phyloP scores from a whole-genome alignment of 352 stramenopile genomes.

The Aphanomyces invadans region DNA sequence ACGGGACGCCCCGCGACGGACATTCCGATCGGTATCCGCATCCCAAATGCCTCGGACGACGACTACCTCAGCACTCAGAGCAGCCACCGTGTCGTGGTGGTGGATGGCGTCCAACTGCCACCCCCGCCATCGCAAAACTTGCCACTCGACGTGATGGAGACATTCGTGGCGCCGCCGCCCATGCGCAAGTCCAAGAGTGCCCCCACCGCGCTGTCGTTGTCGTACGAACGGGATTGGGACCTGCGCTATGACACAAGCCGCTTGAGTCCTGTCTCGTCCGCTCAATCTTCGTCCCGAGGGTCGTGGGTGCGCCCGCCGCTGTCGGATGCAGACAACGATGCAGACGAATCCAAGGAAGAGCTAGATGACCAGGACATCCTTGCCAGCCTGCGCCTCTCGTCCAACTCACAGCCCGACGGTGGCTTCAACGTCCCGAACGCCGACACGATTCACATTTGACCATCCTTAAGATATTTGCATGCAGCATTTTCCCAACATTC shows the following conservation, averaged over 20 bases:
- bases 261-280: no score
- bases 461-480: no score
- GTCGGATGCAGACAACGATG: background rate
- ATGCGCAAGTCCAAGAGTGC: conserved; percentile 14
- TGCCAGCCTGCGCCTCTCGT: background rate
- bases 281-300: background rate
- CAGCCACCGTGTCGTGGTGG: no score
- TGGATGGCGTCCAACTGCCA: background rate
- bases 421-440: background rate
- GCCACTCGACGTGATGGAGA: background rate
- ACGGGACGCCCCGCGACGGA: background rate
- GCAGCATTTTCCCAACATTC: no score
- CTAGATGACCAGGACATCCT: conserved; percentile 1
- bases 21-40: background rate
- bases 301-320: background rate
- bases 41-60: background rate
- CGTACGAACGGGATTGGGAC: conserved; percentile 15
- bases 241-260: no score
- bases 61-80: background rate
- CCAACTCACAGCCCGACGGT: background rate
- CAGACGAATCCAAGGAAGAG: conserved; percentile 18
- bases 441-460: background rate
- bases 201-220: background rate
- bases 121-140: background rate
- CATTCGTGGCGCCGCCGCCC: background rate